These are phyloP conservation scores for Limonium bicolor DNA, from an alignment of 148 eudicot genomes.

Conservation along the genomic window DNA sequence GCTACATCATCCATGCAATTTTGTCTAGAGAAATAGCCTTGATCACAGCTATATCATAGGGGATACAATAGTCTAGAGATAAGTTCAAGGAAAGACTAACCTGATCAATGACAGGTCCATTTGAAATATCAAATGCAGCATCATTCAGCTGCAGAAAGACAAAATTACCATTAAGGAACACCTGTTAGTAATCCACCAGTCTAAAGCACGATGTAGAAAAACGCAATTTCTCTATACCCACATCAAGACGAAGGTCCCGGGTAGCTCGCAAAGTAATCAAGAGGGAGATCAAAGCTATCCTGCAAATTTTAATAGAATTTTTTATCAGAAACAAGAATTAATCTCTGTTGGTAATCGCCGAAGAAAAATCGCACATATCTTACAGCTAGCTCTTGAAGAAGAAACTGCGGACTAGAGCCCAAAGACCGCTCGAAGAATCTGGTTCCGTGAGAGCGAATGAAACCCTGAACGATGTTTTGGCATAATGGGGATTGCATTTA, in stretches of 20 bases:
- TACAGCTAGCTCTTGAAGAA: constrained; percentile 57
- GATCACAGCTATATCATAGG: no score
- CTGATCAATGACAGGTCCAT: constrained; percentile 78
- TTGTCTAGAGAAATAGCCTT: no score
- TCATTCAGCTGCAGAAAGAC: constrained; percentile 76
- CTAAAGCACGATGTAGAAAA: no score
- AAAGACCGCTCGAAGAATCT: constrained; percentile 39
- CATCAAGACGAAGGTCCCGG: constrained; percentile 91
- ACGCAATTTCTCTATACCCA: constrained; percentile 15
- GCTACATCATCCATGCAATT: no score
- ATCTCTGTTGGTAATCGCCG: background rate
- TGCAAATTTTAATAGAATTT: constrained; percentile 28
- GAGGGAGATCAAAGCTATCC: constrained; percentile 70
- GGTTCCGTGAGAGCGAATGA: constrained; percentile 59
- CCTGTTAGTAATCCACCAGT: no score
- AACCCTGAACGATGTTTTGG: constrained; percentile 11
- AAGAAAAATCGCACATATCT: background rate
- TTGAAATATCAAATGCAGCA: constrained; percentile 96
- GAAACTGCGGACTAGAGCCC: constrained; percentile 33
- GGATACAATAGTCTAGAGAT: no score
- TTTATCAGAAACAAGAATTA: background rate
- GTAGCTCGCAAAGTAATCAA: constrained; percentile 68
- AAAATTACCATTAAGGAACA: no score
- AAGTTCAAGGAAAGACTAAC: constrained; percentile 18
- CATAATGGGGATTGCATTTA: constrained; percentile 8